A percentile compares a stretch with the other conserved stretches of the same genome.
phyloP scores from a whole-genome alignment of 2,329 filamentous ascomycete genomes.

The Fusarium ramigenum region DNA sequence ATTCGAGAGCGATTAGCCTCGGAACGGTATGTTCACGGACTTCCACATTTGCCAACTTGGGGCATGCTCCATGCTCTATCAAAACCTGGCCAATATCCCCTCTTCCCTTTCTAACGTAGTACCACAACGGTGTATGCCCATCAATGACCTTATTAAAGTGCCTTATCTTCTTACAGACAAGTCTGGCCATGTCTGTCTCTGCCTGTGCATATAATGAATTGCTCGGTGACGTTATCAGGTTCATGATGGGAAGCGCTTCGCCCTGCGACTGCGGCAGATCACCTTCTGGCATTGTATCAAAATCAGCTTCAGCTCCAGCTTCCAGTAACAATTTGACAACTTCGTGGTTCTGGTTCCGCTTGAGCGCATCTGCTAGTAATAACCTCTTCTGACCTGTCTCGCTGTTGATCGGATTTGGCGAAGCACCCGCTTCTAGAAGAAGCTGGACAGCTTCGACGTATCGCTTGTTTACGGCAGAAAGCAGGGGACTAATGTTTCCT shows the following conservation, averaged over 20 bases:
- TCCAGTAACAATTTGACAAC: constrained; percentile 14
- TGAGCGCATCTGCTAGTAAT: constrained; percentile 18
- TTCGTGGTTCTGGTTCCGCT: background rate
- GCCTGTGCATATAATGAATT: constrained; percentile 9
- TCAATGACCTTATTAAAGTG: constrained; percentile 13
- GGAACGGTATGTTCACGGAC: constrained; percentile 6
- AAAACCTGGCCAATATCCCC: constrained; percentile 23
- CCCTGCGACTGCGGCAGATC: background rate
- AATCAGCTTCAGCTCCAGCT: constrained; percentile 29
- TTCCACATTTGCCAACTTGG: constrained; percentile 19
- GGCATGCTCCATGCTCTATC: constrained; percentile 21
- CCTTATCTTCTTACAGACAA: constrained; percentile 15
- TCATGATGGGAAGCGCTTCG: constrained; percentile 24
- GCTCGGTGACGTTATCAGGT: constrained; percentile 8
- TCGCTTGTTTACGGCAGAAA: constrained; percentile 7
- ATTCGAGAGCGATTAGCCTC: constrained; percentile 5
- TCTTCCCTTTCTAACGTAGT: constrained; percentile 18
- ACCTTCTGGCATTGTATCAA: constrained; percentile 2
- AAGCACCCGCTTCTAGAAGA: constrained; percentile 28
- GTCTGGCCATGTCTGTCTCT: constrained; percentile 15
- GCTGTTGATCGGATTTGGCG: constrained; percentile 20
- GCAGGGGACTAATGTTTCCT: background rate
- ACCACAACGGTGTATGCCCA: constrained; percentile 25
- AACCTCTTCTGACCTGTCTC: constrained; percentile 9
- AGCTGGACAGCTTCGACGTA: constrained; percentile 18